Base-by-base conservation (phyloP, 176 grass and related monocot genomes). In the Raddia distichophylla region DNA sequence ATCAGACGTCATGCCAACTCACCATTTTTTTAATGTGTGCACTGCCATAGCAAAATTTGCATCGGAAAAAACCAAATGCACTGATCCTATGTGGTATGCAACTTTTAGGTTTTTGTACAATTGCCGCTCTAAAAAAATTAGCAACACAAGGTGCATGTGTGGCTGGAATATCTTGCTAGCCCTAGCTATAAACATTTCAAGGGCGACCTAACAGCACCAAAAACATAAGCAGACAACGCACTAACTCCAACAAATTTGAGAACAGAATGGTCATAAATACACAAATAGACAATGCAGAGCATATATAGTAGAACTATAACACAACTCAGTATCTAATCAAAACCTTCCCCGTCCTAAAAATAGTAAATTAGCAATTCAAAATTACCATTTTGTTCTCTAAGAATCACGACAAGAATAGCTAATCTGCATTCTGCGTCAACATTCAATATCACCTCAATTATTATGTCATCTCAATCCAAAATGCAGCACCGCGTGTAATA, bases 381-480 rank as follows among this genome's bases (percentile, higher is more conserved):
- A 64, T 42, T 53, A 12, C 10, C 49, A 34, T 62, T 62, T 10
- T 74, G 42, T 2, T 33, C 37, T 67, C 20, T 68, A 37, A 73
- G 59, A 74, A 74, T 57, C 56, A 10, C 15, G 13, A 59, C 15
- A 18, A 35, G 33, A 77, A 71, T 8, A 56, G 6, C 18, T 76
- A 48, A 63, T 86, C 73, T 4, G 18, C 5, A 8, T 67, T 86
- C 73, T 4, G 18, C 5, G 8, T 67, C 12, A 12, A 69, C 27
- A 71, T 45, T 59, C 64, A 69, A 71, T 14, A 73, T 40, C 11
- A 87, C n/a, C 83, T 60, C 43, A 75, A 78, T 32, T 37, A 68
- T 58, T 53, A 67, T 81, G 50, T 14, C 8, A 59, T 71, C 62
- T 49, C 59, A 84, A 87, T 75, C 64, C 35, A 65, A 69, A 78